Percentiles rank a stretch among this genome's conserved stretches.
Evolutionary conservation across 768 basidiomycete genomes (phyloP).

Genomic region (Mycena pura): DNA sequence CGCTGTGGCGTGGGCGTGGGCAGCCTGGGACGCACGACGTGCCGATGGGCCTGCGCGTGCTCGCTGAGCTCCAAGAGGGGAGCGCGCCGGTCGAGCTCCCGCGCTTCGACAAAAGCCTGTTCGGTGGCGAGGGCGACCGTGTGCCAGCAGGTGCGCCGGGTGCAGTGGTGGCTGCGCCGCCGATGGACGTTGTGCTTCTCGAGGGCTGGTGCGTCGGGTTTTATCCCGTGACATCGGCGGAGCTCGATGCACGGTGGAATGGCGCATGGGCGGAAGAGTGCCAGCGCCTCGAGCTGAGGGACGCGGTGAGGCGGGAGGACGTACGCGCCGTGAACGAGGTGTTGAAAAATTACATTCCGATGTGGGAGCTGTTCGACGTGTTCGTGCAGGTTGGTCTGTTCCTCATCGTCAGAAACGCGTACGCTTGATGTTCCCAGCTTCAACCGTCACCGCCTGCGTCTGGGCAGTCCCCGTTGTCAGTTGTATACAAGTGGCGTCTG

Average conservation of each 20-base stretch:
- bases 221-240: slow-evolving; percentile 58
- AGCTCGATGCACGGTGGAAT: slow-evolving; percentile 63
- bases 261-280: slow-evolving; percentile 49
- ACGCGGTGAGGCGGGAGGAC: slow-evolving; percentile 53
- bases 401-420: background rate
- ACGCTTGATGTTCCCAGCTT: slow-evolving; percentile 32
- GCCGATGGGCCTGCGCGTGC: slow-evolving; percentile 59
- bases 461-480: slow-evolving; percentile 39
- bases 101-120: slow-evolving; percentile 86
- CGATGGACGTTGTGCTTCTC: slow-evolving; percentile 80
- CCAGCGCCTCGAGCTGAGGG: slow-evolving; percentile 42
- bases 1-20: slow-evolving; percentile 81
- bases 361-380: slow-evolving; percentile 77
- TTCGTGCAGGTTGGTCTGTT: slow-evolving; percentile 72
- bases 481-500: slow-evolving; percentile 87
- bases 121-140: slow-evolving; percentile 86
- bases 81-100: slow-evolving; percentile 71
- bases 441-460: slow-evolving; percentile 37
- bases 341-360: slow-evolving; percentile 61
- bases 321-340: slow-evolving; percentile 68
- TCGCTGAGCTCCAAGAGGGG: slow-evolving; percentile 55
- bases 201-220: slow-evolving; percentile 99
- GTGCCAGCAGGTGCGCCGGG: slow-evolving; percentile 49
- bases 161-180: slow-evolving; percentile 46
- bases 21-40: slow-evolving; percentile 94